Base-by-base conservation (phyloP, 2,329 filamentous ascomycete genomes). In the Fusarium xylarioides region DNA sequence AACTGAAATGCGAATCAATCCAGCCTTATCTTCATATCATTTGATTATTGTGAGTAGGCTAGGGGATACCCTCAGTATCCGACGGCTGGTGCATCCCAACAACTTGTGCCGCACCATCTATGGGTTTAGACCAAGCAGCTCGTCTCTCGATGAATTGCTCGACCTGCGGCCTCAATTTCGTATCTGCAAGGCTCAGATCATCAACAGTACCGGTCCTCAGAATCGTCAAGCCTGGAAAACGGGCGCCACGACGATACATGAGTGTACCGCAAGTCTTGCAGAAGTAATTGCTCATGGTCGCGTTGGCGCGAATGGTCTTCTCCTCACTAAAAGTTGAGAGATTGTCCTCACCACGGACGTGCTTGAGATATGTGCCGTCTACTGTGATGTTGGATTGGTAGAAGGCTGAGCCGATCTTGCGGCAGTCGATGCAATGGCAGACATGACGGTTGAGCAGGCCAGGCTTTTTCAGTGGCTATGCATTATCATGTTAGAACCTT, bases 181-280 rank as follows among this genome's bases (percentile, higher is more conserved):
- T 88, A 80, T 91, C 88, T 38, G 86, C 84, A 56, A 92, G 75
- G 55, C 76, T 79, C 57, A 90, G 89, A 79, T 92, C 90, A 77
- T 92, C 90, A 4, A 92, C 85, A 0, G 88, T 91, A 0, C 90
- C 90, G 55, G 90, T 85, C 0, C 90, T 81, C 66, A 88, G 58
- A 52, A 91, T 86, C 42, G 79, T 86, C 47, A 67, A 64, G 0
- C 83, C 86, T 0, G 88, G 87, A 59, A 83, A 86, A 0, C 76
- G 80, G 2, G 79, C 74, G 9, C 85, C 81, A 14, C 84, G 78
- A 2, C 90, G 84, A 73, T 90, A 91, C 88, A 92, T 87, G 9
- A 91, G 83, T 0, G 86, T 86, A 1, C 90, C 90, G 75, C 90
- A 92, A 0, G 82, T 86, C 1, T 76, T 80, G 72, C 90, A 92